A percentile compares a stretch with the other conserved stretches of the same genome.
These are phyloP conservation scores for Neonectria neomacrospora DNA, from an alignment of 2,329 filamentous ascomycete genomes.

Conservation along the genomic window DNA sequence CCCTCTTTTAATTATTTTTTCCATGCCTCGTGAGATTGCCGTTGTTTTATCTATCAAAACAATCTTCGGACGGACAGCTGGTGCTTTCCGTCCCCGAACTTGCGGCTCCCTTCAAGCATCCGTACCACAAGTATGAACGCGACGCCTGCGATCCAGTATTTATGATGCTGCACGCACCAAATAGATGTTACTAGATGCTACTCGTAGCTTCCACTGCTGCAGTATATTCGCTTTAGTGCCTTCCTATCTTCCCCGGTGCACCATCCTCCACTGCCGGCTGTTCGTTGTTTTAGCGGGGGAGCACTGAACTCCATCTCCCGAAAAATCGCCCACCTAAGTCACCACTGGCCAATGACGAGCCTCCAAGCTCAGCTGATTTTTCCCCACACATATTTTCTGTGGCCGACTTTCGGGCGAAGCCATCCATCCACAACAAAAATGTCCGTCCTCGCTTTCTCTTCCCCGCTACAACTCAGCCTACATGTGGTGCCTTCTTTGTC, in stretches of 20 bases:
- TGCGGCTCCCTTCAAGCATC: neutral
- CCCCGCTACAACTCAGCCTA: neutral
- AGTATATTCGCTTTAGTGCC: neutral
- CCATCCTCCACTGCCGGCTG: neutral
- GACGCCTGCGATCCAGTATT: neutral
- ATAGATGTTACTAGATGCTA: neutral
- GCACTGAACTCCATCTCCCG: neutral
- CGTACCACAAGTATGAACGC: neutral
- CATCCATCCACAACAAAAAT: neutral
- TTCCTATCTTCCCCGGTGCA: too few species aligned
- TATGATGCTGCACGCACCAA: neutral
- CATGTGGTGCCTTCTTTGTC: neutral
- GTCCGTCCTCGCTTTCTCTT: neutral
- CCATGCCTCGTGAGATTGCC: neutral
- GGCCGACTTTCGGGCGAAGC: neutral
- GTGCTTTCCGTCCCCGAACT: neutral
- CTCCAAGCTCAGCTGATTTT: neutral
- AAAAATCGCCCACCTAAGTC: neutral
- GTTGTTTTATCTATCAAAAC: neutral
- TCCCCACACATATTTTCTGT: neutral
- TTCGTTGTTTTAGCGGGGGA: neutral
- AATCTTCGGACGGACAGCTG: neutral
- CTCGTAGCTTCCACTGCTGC: neutral
- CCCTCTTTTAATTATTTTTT: slow-evolving; percentile 15
- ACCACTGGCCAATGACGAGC: neutral